A percentile compares a stretch with the other conserved stretches of the same genome.
phyloP scores from a whole-genome alignment of 805 yeast genomes.

The Candida tammaniensis region DNA sequence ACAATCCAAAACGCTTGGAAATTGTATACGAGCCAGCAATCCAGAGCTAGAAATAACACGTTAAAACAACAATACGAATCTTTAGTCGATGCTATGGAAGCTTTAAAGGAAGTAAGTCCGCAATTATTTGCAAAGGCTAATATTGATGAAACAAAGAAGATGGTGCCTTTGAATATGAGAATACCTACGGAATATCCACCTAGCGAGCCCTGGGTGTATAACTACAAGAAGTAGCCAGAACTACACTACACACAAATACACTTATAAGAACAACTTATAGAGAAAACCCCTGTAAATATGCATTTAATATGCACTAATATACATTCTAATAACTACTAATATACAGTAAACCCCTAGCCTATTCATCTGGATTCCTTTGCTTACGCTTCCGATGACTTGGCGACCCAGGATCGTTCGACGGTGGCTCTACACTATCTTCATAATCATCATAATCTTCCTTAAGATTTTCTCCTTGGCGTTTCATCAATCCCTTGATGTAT shows the following conservation, averaged over 20 bases:
- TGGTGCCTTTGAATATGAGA: slow-evolving; percentile 81
- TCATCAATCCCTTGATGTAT: slow-evolving; percentile 56
- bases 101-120: slow-evolving; percentile 51
- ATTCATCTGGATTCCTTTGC: slow-evolving; percentile 16
- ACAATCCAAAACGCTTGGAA: slow-evolving; percentile 85
- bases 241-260: not conserved
- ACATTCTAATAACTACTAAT: no score
- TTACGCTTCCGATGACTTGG: slow-evolving; percentile 5
- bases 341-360: not conserved
- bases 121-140: slow-evolving; percentile 64
- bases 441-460: slow-evolving; percentile 38
- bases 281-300: slow-evolving; percentile 4
- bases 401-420: no score
- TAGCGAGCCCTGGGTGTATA: slow-evolving; percentile 71
- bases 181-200: slow-evolving; percentile 92
- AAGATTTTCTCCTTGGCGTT: slow-evolving; percentile 34
- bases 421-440: slow-evolving; percentile 34
- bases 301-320: no score
- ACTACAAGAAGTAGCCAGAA: slow-evolving; percentile 21
- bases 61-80: slow-evolving; percentile 61
- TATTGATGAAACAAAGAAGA: slow-evolving; percentile 35
- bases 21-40: slow-evolving; percentile 51
- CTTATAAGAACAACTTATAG: not conserved
- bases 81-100: slow-evolving; percentile 71
- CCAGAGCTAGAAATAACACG: slow-evolving; percentile 36